Conservation (phyloP, 768 basidiomycete genomes). For the Neoboletus brunneissimus region DNA sequence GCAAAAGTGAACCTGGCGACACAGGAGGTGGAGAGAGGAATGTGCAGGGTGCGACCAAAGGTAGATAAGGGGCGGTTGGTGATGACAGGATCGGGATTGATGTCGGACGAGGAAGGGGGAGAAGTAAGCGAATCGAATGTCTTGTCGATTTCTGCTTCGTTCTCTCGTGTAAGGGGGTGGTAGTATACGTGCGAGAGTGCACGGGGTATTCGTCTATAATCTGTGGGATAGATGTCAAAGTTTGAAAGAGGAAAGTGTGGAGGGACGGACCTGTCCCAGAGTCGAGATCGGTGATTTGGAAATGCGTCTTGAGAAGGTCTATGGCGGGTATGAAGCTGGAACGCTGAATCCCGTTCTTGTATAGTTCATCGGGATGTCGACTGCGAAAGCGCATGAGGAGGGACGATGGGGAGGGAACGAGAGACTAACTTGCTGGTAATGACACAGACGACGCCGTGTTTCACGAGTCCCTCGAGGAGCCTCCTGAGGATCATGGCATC, state of each 20-base stretch:
- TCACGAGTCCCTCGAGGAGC: slow-evolving; percentile 80
- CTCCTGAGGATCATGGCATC: slow-evolving; percentile 97
- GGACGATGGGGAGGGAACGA: not conserved
- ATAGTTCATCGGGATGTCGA: slow-evolving; percentile 95
- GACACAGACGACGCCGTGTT: slow-evolving; percentile 88
- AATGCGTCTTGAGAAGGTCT: slow-evolving; percentile 82
- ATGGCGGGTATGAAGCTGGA: slow-evolving; percentile 94
- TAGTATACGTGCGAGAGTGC: slow-evolving; percentile 95
- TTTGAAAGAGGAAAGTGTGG: not conserved
- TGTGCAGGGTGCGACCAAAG: slow-evolving; percentile 84
- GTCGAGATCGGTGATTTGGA: slow-evolving; percentile 88
- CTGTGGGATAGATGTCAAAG: slow-evolving; percentile 38
- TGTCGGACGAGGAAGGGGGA: slow-evolving; percentile 37
- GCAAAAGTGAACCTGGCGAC: slow-evolving; percentile 86
- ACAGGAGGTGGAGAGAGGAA: slow-evolving; percentile 76
- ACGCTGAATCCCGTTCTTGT: slow-evolving; percentile 98
- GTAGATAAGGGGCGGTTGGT: slow-evolving; percentile 63
- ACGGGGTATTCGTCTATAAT: slow-evolving; percentile 92
- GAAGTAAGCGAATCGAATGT: slow-evolving; percentile 74
- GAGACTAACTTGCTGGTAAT: slow-evolving; percentile 91
- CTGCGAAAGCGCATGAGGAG: slow-evolving; percentile 38
- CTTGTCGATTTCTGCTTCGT: slow-evolving; percentile 69
- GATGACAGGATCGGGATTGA: slow-evolving; percentile 47
- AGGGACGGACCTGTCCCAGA: slow-evolving; percentile 78
- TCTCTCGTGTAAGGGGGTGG: slow-evolving; percentile 68